Evolutionary conservation across 169 alveolate species (phyloP), one percentile per base, ranked within the genome.

Genomic region (Perkinsus chesapeaki): DNA sequence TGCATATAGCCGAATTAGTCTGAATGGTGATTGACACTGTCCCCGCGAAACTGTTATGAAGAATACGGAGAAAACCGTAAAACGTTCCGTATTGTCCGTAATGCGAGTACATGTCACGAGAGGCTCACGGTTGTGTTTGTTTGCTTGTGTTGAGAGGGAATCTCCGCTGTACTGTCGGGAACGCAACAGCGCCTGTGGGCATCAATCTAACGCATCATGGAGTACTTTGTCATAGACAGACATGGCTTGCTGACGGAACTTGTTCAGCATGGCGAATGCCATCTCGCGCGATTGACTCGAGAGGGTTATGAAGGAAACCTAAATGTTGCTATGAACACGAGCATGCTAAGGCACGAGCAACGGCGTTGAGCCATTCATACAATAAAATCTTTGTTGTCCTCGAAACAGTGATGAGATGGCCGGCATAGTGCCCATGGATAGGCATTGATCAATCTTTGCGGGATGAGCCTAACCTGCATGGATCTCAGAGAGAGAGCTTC

Each of bases 241-340:
- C 72, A 39, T 3, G 48, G 72, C 39, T 38, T 91, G 92, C 20
- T 31, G 39, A 37, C 39, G 39, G 37, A 91, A 91, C 48, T 91
- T 91, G 72, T 91, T 38, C 37, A 91, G 48, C 92, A 91, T 91
- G 19, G 92, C 92, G 92, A 38, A 91, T 27, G 92, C 92, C 92
- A 91, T 91, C 39, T 91, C 92, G 16, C 39, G 37, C 36, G 92
- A 91, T 9, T 38, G 39, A 36, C 60, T 37, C n/a, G 72, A 39
- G 72, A 91, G 92, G 9, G 92, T 91, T 23, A 91, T 91, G 92
- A 91, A 91, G 38, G 60, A 37, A 23, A 91, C 60, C 92, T 43
- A 16, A 43, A 43, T 43, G 23, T 43, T 9, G 60, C 60, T 16
- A 43, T 43, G 60, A 16, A 43, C 23, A 9, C 60, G 16, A 43